Conservation (phyloP, 176 grass and related monocot species). For the Pontederia crassipes region DNA sequence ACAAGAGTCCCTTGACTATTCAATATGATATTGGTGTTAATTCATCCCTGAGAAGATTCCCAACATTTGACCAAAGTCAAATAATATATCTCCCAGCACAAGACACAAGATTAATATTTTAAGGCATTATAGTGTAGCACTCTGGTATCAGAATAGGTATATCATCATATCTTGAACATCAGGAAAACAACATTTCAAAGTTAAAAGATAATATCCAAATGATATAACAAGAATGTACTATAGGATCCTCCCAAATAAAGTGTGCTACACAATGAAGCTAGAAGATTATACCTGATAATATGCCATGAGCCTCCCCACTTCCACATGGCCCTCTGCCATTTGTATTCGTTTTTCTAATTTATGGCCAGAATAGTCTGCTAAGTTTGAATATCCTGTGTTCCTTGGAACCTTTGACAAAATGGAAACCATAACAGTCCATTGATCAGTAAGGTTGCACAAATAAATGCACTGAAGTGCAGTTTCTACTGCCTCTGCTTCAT, state of each 20-base stretch:
- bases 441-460: constrained; percentile 61
- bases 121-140: too few relatives aligned
- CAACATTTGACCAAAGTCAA: too few relatives aligned
- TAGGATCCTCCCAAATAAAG: neutral
- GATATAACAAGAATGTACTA: too few relatives aligned
- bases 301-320: constrained; percentile 82
- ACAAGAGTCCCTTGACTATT: too few relatives aligned
- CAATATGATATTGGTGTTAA: too few relatives aligned
- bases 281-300: constrained; percentile 76
- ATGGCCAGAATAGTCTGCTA: neutral
- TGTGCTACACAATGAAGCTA: constrained; percentile 11
- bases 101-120: too few relatives aligned
- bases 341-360: constrained; percentile 56
- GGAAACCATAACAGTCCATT: constrained; percentile 84
- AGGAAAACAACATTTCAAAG: too few relatives aligned
- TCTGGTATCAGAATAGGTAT: too few relatives aligned
- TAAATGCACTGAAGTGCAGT: constrained; percentile 72
- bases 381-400: constrained; percentile 5
- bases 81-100: too few relatives aligned
- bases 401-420: constrained; percentile 74
- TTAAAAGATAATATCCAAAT: too few relatives aligned
- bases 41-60: too few relatives aligned
- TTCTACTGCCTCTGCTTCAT: constrained; percentile 67
- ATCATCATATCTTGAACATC: too few relatives aligned
- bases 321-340: constrained; percentile 90